These are phyloP conservation scores for Rhododendron simsii DNA, from an alignment of 148 eudicot genomes.

Conservation along the genomic window DNA sequence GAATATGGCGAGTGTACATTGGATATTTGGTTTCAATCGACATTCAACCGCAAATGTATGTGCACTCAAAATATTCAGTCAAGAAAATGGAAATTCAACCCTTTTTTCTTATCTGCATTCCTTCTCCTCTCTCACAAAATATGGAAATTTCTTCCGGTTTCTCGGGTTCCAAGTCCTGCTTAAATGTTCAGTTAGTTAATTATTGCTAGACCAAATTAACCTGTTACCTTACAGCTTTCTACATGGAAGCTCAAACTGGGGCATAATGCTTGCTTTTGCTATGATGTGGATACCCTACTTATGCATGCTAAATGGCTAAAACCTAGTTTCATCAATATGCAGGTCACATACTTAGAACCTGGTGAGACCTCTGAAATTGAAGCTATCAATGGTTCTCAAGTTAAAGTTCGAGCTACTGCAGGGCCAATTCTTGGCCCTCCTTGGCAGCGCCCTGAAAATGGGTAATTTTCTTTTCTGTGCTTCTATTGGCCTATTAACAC, in stretches of 20 bases:
- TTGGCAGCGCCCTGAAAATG: slow-evolving; percentile 99
- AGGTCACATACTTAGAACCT: slow-evolving; percentile 88
- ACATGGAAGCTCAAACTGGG: neutral
- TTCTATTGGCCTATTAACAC: neutral
- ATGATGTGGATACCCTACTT: neutral
- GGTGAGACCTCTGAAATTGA: slow-evolving; percentile 66
- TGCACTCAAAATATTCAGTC: neutral
- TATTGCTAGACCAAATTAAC: neutral
- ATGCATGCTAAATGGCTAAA: neutral
- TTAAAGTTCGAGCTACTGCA: slow-evolving; percentile 62
- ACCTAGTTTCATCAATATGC: neutral
- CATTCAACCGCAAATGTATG: neutral
- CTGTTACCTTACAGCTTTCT: neutral
- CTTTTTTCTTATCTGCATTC: neutral
- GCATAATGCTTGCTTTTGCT: neutral
- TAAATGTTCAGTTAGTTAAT: neutral
- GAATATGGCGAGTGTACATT: neutral
- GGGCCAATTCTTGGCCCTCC: slow-evolving; percentile 99
- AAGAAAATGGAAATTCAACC: neutral
- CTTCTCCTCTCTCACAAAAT: neutral
- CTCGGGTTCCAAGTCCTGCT: neutral
- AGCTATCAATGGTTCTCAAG: slow-evolving; percentile 49
- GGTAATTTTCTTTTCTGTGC: slow-evolving; percentile 33
- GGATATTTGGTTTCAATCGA: neutral
- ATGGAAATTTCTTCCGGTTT: neutral